Percentiles rank a stretch among this genome's conserved stretches.
Evolutionary conservation across 1,284 basidiomycete genomes (phyloP).

Genomic region (Cystobasidiaceae sp.): DNA sequence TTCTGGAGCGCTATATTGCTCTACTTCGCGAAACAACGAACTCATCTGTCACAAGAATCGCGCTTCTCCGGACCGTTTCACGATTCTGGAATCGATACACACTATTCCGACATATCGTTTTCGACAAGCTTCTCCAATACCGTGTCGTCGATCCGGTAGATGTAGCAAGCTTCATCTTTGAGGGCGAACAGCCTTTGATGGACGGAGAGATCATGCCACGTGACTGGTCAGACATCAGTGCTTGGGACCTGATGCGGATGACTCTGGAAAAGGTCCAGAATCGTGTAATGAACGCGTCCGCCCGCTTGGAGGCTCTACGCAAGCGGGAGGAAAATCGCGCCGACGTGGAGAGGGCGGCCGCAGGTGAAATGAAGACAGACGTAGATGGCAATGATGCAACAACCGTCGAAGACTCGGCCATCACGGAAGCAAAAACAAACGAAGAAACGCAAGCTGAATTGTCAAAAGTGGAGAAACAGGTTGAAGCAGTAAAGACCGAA

Average conservation of each 20-base stretch:
- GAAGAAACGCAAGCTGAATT: constrained; percentile 59
- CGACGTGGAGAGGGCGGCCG: constrained; percentile 34
- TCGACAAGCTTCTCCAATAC: constrained; percentile 98
- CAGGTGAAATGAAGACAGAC: constrained; percentile 24
- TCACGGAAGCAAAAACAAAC: constrained; percentile 55
- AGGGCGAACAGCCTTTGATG: constrained; percentile 45
- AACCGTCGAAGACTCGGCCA: constrained; percentile 49
- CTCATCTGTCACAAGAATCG: constrained; percentile 58
- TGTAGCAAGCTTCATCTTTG: constrained; percentile 80
- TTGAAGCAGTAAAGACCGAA: constrained; percentile 62
- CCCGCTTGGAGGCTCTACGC: constrained; percentile 64
- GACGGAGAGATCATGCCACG: constrained; percentile 47
- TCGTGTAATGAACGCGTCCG: constrained; percentile 66
- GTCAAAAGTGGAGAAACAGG: constrained; percentile 63
- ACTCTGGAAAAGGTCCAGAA: constrained; percentile 84
- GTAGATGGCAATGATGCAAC: constrained; percentile 21
- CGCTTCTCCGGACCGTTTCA: constrained; percentile 64
- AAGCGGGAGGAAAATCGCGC: constrained; percentile 69
- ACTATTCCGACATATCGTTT: constrained; percentile 82
- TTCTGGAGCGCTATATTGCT: constrained; percentile 83
- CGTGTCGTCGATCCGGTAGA: constrained; percentile 92
- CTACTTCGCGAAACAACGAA: constrained; percentile 69
- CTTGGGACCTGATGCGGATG: constrained; percentile 76
- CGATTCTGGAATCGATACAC: constrained; percentile 73
- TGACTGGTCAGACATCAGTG: constrained; percentile 56